Evolutionary conservation across 2,329 filamentous ascomycete species (phyloP), one percentile per base, ranked within the genome.

Genomic region (Laburnicola sp.): DNA sequence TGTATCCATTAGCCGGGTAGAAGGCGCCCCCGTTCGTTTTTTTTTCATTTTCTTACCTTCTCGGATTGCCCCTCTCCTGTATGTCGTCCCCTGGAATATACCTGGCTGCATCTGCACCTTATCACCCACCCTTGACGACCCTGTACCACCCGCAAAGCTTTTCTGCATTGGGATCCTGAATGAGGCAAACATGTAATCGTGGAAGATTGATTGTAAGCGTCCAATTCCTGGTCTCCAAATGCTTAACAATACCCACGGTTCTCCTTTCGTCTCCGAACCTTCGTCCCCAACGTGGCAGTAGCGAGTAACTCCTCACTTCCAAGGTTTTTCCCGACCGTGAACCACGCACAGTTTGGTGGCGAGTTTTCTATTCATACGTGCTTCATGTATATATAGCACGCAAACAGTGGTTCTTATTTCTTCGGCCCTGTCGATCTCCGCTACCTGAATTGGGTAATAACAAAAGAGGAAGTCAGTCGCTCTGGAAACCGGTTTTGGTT

Each of bases 241-340:
- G n/a, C 43, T 30, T 38, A 23, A 47, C 39, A n/a, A n/a, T n/a
- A n/a, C 8, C 3, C 6, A 6, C 6, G 31, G 31, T 10, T 26
- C 28, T 45, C 34, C 35, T 40, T 53, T 46, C 31, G 41, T 45
- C 28, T 34, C 28, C 6, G 21, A 23, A 46, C 42, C 54, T 30
- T 50, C 42, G 49, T 42, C 49, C 27, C 44, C 53, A 50, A 56
- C 51, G 45, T 54, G 50, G 50, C 50, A 50, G 56, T 56, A 53
- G 56, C 53, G 43, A 56, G 47, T 32, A 6, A 43, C 38, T 31
- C 37, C 39, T 49, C 39, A 16, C 22, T 45, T 30, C 46, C 46
- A 43, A 30, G 46, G 42, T 43, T 32, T 38, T 10, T 10, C 32
- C 35, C 7, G 25, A 16, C 32, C 25, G 34, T n/a, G n/a, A 37